These are phyloP conservation scores for Solanum commersonii DNA, from an alignment of 257 asterid genomes.

Conservation along the genomic window DNA sequence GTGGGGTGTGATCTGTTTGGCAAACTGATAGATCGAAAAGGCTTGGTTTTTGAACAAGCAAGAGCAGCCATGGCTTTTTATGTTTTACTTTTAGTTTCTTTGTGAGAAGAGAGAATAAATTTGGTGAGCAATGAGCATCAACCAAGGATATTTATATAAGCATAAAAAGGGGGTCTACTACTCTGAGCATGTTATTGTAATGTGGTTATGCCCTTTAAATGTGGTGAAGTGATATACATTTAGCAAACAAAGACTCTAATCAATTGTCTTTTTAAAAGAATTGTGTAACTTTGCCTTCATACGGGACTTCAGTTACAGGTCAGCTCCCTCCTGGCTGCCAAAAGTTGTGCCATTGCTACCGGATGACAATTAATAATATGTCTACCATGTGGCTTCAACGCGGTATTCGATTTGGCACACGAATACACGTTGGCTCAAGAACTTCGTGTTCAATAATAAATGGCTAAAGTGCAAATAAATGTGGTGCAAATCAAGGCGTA, in stretches of 20 bases:
- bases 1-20: constrained; percentile 8
- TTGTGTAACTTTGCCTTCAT: background rate
- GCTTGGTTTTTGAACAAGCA: constrained; percentile 9
- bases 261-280: background rate
- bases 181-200: background rate
- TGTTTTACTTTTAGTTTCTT: background rate
- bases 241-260: background rate
- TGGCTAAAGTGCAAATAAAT: background rate
- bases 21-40: constrained; percentile 2
- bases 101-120: background rate
- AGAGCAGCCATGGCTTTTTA: background rate
- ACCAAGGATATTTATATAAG: background rate
- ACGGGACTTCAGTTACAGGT: background rate
- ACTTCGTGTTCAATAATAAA: background rate
- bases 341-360: background rate
- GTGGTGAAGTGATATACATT: background rate
- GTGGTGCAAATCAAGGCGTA: background rate
- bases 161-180: background rate
- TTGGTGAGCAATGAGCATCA: background rate
- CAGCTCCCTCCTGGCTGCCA: background rate
- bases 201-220: background rate
- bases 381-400: background rate
- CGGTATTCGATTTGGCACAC: background rate
- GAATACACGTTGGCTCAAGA: background rate
- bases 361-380: background rate